Evolutionary conservation across 148 eudicot genomes (phyloP), one percentile per base, ranked within the genome.

Genomic region (Vaccinium myrtillus): DNA sequence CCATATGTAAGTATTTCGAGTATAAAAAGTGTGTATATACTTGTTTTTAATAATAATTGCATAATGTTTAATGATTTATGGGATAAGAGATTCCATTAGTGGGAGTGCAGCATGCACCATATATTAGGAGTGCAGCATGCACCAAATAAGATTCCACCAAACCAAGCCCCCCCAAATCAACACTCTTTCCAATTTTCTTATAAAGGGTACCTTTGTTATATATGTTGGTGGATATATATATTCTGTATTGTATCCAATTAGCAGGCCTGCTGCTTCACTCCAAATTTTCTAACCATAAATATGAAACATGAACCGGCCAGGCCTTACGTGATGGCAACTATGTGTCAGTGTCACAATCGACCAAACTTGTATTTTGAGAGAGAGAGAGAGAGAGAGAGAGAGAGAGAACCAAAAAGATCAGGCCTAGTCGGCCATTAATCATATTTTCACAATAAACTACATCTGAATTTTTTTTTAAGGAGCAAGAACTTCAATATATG

Each of bases 131-230:
- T 3, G 43, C 43, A 39, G 82, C 85, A 61, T 78, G 86, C 86
- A 30, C 32, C 27, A 53, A 51, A 79, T 65, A 79, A 79, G 86
- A 84, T 79, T 84, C 83, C 56, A 58, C 73, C 43, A 69, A 55
- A 32, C 63, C 77, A 73, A 73, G 16, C 19, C 56, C 49, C 14
- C 77, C 55, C 50, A 0, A 48, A 76, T 75, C n/a, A 19, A 36
- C 46, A 75, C 51, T 43, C 51, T 16, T 43, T 46, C 78, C 76
- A 71, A 71, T 32, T 18, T 56, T 13, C 19, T 61, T 75, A 39
- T 6, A 48, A 75, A 46, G 5, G 6, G 11, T 27, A 69, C 74
- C 16, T 27, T 75, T 39, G 36, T 39, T 46, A 43, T 75, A 12
- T 75, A 32, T 36, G 39, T 36, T 43, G 78, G 54, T 43, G 12